Evolutionary conservation across 2,329 filamentous ascomycete genomes (phyloP), one percentile per base, ranked within the genome.

Genomic region (Aspergillus pseudoviridinutans): DNA sequence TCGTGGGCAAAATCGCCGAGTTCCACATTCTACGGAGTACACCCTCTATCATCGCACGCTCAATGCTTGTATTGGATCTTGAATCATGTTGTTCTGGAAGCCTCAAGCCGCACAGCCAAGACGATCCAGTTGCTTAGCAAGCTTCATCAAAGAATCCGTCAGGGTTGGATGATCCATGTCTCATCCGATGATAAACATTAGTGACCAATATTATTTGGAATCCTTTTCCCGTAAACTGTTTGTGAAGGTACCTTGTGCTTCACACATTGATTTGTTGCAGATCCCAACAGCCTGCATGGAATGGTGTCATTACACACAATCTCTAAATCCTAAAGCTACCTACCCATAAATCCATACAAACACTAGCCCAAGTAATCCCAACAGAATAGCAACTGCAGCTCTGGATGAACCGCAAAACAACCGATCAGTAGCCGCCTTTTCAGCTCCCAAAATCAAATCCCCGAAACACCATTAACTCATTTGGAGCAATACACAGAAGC

Each of bases 391-490:
- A 24, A 47, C 12, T 22, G 41, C 41, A 44, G 41, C 41, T 44
- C 41, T 22, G 3, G 8, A 44, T 41, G 29, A 29, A 42, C 14
- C 22, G n/a, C 49, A 42, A 55, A 50, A 38, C 25, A 54, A 49
- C 25, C 42, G n/a, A 51, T 44, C 22, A 57, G 41, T 35, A 50
- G 44, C 56, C 53, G 22, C 56, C 56, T 58, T 58, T 58, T 55
- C 56, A 61, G 49, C 44, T 35, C 57, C 57, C 32, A 38, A 28
- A 53, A 29, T 28, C 41, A n/a, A 27, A 49, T 38, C 46, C 27
- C 46, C 42, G 49, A 53, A 55, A 61, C 59, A 59, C 59, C 59
- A 47, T 46, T 42, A 51, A 51, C 49, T 52, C 55, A 52, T 4
- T 59, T 49, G 56, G 41, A 61, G 49, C 25, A 60, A 52, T 38